Conservation (phyloP, 176 grass and related monocot genomes). For the Eragrostis nindensis region DNA sequence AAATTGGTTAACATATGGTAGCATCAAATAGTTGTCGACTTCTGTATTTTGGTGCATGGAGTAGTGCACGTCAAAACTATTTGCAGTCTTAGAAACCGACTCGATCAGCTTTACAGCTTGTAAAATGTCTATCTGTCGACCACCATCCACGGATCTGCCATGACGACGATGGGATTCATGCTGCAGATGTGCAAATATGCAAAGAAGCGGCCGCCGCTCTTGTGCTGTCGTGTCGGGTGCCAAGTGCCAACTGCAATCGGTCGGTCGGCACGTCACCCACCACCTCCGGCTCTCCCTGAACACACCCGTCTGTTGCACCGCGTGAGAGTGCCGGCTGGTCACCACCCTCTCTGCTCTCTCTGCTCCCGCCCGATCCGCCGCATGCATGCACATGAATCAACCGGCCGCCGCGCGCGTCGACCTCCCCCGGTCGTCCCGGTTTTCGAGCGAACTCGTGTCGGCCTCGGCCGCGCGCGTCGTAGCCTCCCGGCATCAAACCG, state of each 20-base stretch:
- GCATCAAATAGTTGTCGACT: no score
- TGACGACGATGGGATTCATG: background rate
- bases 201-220: background rate
- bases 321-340: background rate
- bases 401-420: background rate
- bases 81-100: no score
- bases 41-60: no score
- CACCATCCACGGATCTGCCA: background rate
- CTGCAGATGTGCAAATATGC: no score
- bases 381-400: constrained; percentile 11
- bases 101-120: no score
- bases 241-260: background rate
- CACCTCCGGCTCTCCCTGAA: background rate
- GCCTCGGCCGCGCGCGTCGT: constrained; percentile 6
- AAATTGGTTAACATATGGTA: no score
- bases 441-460: background rate
- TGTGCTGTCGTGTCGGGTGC: background rate
- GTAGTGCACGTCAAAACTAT: no score
- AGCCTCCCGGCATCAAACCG: background rate
- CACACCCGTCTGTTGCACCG: background rate
- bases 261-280: background rate
- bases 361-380: background rate
- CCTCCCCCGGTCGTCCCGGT: background rate
- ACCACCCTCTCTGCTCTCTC: no score
- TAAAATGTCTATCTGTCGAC: background rate